Conservation (phyloP, 495 filamentous ascomycete genomes). For the Penicillium coffeae region DNA sequence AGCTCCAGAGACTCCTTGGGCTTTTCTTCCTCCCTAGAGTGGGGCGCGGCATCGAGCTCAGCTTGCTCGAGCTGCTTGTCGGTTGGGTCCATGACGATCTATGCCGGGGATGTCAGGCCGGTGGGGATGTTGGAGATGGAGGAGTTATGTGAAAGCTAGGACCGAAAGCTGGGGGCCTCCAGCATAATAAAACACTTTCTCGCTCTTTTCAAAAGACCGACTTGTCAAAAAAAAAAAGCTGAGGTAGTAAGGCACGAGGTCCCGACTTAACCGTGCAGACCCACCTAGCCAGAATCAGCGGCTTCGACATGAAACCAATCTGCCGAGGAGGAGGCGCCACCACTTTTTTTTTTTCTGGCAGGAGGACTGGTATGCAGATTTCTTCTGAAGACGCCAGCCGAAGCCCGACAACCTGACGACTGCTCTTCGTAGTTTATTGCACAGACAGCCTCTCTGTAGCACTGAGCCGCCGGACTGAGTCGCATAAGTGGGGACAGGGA, state of each 20-base stretch:
- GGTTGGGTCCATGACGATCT: conserved; percentile 9
- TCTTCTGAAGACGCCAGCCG: too few relatives aligned
- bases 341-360: not conserved
- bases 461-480: too few relatives aligned
- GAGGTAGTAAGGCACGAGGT: not conserved
- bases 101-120: not conserved
- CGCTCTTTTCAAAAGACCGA: not conserved
- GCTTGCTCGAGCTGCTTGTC: conserved; percentile 11
- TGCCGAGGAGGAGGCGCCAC: not conserved
- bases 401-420: too few relatives aligned
- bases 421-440: too few relatives aligned
- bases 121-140: not conserved
- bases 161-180: not conserved
- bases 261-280: conserved; percentile 22
- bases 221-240: conserved; percentile 6
- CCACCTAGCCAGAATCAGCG: conserved; percentile 11
- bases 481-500: too few relatives aligned
- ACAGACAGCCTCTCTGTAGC: too few relatives aligned
- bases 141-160: not conserved
- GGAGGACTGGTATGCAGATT: too few relatives aligned
- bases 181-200: conserved; percentile 8
- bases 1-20: conserved; percentile 3
- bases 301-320: conserved; percentile 11
- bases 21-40: conserved; percentile 15
- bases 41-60: conserved; percentile 10